These are phyloP conservation scores for Morella rubra DNA, from an alignment of 306 rosid genomes.

Conservation along the genomic window DNA sequence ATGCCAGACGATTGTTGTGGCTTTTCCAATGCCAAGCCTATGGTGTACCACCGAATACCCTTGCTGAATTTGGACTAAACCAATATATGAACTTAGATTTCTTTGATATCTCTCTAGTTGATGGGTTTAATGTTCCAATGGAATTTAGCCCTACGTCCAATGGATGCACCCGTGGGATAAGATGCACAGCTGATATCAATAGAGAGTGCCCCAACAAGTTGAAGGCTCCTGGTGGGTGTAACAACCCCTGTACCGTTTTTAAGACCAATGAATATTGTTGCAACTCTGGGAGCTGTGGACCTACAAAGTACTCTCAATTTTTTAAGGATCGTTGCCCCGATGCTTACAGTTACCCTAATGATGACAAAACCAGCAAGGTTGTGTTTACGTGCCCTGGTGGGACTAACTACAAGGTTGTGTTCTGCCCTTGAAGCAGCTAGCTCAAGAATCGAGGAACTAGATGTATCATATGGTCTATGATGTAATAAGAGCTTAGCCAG, in stretches of 20 bases:
- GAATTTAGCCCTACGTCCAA: too few relatives aligned
- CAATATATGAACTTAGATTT: too few relatives aligned
- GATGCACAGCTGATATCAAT: too few relatives aligned
- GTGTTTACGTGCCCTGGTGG: conserved; percentile 41
- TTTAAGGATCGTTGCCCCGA: conserved; percentile 42
- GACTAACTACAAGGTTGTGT: conserved; percentile 29
- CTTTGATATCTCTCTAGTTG: too few relatives aligned
- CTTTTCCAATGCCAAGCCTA: too few relatives aligned
- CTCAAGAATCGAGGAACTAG: not conserved
- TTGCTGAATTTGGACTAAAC: too few relatives aligned
- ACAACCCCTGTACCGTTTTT: conserved; percentile 48
- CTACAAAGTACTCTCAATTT: conserved; percentile 22
- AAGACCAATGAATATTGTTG: conserved; percentile 48
- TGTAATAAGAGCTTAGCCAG: too few relatives aligned
- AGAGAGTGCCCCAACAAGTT: conserved; percentile 51
- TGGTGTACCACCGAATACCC: too few relatives aligned
- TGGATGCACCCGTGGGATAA: too few relatives aligned
- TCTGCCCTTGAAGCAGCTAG: conserved; percentile 38
- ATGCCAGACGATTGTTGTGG: too few relatives aligned
- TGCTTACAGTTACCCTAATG: conserved; percentile 46
- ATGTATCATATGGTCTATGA: too few relatives aligned
- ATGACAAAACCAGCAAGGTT: conserved; percentile 41
- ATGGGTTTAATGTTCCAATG: too few relatives aligned
- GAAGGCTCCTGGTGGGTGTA: conserved; percentile 49
- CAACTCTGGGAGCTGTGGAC: conserved; percentile 30